Conservation (phyloP, 495 filamentous ascomycete genomes). For the Baudoinia panamericana region DNA sequence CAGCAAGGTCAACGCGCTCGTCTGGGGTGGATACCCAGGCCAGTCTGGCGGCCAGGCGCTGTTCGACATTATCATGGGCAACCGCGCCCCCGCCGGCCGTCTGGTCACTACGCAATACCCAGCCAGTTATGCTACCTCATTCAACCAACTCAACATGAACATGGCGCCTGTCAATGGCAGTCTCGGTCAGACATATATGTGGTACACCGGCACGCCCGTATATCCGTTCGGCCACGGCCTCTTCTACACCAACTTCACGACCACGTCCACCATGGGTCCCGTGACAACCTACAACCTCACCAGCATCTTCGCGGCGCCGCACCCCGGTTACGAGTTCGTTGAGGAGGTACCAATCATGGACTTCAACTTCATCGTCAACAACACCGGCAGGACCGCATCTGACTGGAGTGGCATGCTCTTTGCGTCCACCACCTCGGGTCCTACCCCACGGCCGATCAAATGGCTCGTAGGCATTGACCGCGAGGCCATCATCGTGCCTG, state of each 20-base stretch:
- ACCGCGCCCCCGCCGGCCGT: constrained; percentile 42
- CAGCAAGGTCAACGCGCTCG: constrained; percentile 38
- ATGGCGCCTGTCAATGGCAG: constrained; percentile 34
- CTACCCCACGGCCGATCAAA: constrained; percentile 50
- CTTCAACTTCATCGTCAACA: constrained; percentile 29
- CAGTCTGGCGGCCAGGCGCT: constrained; percentile 45
- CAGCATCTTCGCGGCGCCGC: constrained; percentile 8
- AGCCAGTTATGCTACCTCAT: constrained; percentile 37
- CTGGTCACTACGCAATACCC: constrained; percentile 47
- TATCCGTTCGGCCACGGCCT: constrained; percentile 46
- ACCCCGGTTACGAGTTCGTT: constrained; percentile 17
- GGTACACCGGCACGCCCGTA: constrained; percentile 43
- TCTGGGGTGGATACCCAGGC: constrained; percentile 49
- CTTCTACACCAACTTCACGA: constrained; percentile 38
- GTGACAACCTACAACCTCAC: constrained; percentile 9
- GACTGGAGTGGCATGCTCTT: constrained; percentile 51
- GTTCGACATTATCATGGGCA: constrained; percentile 42
- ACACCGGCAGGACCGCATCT: constrained; percentile 42
- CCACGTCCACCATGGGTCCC: constrained; percentile 19
- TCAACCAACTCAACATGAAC: constrained; percentile 44
- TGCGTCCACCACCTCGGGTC: constrained; percentile 39
- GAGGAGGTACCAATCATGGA: constrained; percentile 33
- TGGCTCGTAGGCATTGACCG: constrained; percentile 49
- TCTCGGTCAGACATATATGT: constrained; percentile 47
- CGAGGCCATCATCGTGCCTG: constrained; percentile 34